Evolutionary conservation across 202 grass and related monocot genomes (phyloP), one percentile per base, ranked within the genome.

Genomic region (Schoenoplectus tabernaemontani): DNA sequence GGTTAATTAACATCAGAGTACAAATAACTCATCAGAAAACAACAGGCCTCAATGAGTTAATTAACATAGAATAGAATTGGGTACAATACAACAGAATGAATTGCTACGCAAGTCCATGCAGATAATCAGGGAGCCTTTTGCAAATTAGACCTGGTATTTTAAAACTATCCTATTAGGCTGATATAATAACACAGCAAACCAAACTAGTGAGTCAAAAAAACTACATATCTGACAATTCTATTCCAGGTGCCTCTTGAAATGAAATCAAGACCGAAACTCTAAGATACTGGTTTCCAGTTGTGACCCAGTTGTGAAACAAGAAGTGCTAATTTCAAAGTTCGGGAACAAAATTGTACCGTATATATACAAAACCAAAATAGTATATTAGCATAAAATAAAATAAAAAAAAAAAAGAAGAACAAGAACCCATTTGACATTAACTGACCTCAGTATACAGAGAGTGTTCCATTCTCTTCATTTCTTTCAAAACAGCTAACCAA

Each of bases 401-500:
- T 39, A 39, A 4, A 39, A 39, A 39, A 28, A 1, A 28, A 28
- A 28, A 28, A 28, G 28, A 28, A 28, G 28, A 28, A 28, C 28
- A 20, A 50, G 19, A 6, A 43, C n/a, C 3, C 22, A 78, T 39
- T 51, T 15, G 7, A 28, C 1, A 65, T 43, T 2, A 61, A 64
- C 91, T 66, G 9, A 93, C 91, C 86, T 88, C 81, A 11, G 84
- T 57, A 28, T 84, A 71, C 69, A 90, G 78, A 15, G 81, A 78
- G 81, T 70, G 85, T 3, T 84, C 81, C 78, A 86, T 82, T 9
- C 19, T 82, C 58, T 88, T 84, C 20, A 88, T 70, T 77, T 93
- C 88, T 84, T 86, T 93, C n/a, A 93, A 60, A 51, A 88, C 81
- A 23, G 85, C 85, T 71, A 93, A 34, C 88, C 91, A 93, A 76